phyloP scores from a whole-genome alignment of 1,139 yeast genomes.

The Chernovozyma sophiae-reginae region DNA sequence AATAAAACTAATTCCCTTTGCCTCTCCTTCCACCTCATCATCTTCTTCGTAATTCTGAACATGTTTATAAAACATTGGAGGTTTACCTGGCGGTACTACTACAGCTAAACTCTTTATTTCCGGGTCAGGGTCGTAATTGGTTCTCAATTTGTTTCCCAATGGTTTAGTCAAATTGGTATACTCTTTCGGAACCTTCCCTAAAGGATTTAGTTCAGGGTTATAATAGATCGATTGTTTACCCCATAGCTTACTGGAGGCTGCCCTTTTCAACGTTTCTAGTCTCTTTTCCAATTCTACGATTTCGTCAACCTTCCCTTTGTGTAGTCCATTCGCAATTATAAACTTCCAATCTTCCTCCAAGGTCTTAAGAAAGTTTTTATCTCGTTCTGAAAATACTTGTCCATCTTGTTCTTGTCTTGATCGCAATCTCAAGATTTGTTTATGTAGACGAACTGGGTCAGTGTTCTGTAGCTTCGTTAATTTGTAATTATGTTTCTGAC shows the following conservation, averaged over 20 bases:
- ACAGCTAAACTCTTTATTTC: conserved; percentile 22
- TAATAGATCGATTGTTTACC: conserved; percentile 39
- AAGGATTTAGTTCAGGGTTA: conserved; percentile 45
- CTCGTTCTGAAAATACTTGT: conserved; percentile 2
- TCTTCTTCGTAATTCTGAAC: conserved; percentile 23
- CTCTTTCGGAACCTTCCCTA: conserved; percentile 37
- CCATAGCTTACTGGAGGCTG: conserved; percentile 27
- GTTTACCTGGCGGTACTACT: conserved; percentile 33
- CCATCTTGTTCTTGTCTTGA: conserved; percentile 8
- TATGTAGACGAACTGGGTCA: conserved; percentile 34
- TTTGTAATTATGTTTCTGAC: conserved; percentile 33
- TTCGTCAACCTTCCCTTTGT: conserved; percentile 23
- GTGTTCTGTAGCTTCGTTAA: conserved; percentile 21
- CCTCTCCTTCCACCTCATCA: conserved; percentile 6
- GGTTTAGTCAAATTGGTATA: conserved; percentile 14
- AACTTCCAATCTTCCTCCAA: conserved; percentile 41
- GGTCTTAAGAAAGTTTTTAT: conserved; percentile 16
- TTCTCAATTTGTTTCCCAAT: conserved; percentile 12
- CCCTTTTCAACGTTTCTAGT: conserved; percentile 12
- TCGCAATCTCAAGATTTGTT: conserved; percentile 26
- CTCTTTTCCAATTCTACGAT: conserved; percentile 15
- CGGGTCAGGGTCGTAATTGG: conserved; percentile 24
- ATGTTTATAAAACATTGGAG: conserved; percentile 38
- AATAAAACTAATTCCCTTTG: conserved; percentile 3
- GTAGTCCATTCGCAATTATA: conserved; percentile 31